These are phyloP conservation scores for Haberlea rhodopensis DNA, from an alignment of 257 asterid genomes.

Conservation along the genomic window DNA sequence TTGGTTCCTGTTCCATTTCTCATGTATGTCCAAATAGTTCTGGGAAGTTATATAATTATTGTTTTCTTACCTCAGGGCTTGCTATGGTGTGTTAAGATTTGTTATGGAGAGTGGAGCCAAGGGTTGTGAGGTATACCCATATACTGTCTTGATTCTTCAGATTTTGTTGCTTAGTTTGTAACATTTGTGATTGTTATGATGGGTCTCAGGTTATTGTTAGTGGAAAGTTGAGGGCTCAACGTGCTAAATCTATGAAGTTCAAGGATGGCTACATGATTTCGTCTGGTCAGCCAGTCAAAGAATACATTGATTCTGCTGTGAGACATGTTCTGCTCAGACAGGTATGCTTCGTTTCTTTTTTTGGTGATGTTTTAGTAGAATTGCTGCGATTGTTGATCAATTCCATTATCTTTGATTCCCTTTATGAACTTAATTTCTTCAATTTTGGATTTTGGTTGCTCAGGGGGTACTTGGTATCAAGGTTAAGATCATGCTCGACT, in stretches of 20 bases:
- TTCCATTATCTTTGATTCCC: too few relatives aligned
- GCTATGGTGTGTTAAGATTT: slow-evolving; percentile 54
- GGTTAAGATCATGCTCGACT: too few relatives aligned
- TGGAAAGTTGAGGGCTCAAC: too few relatives aligned
- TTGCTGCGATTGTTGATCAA: background rate
- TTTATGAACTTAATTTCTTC: background rate
- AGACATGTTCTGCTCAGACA: slow-evolving; percentile 59
- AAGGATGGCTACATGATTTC: too few relatives aligned
- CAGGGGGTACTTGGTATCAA: too few relatives aligned
- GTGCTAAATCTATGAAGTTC: too few relatives aligned
- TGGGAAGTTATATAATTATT: background rate
- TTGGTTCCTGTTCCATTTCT: background rate
- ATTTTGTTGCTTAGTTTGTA: background rate
- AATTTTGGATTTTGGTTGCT: background rate
- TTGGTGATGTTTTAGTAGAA: background rate
- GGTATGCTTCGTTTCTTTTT: slow-evolving; percentile 23
- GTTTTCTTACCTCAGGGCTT: slow-evolving; percentile 34
- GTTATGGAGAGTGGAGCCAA: slow-evolving; percentile 63
- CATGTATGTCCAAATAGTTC: background rate
- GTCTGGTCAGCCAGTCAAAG: too few relatives aligned
- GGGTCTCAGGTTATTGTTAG: slow-evolving; percentile 45
- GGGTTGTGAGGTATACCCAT: slow-evolving; percentile 47
- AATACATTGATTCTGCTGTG: too few relatives aligned
- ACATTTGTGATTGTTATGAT: background rate
- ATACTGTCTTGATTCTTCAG: background rate